phyloP scores from a whole-genome alignment of 495 filamentous ascomycete species.

The Oidiodendron maius region DNA sequence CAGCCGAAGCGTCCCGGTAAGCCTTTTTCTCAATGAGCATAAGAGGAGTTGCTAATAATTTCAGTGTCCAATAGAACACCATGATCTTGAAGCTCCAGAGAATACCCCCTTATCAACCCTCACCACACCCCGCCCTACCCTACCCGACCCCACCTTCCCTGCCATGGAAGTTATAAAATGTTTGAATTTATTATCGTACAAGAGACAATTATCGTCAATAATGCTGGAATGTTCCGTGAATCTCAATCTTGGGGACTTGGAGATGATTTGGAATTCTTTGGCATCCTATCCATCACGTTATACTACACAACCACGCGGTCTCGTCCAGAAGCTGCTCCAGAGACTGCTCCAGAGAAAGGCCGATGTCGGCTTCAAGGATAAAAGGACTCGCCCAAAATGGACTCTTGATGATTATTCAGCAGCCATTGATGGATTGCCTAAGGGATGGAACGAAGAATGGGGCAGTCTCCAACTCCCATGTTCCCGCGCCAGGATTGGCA shows the following conservation, averaged over 20 bases:
- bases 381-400: no score
- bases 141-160: background rate
- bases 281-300: background rate
- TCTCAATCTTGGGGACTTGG: conserved; percentile 2
- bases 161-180: background rate
- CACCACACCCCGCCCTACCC: background rate
- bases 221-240: background rate
- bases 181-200: background rate
- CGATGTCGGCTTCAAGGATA: no score
- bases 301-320: background rate
- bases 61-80: no score
- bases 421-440: conserved; percentile 1
- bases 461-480: background rate
- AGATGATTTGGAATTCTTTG: conserved; percentile 9
- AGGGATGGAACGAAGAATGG: conserved; percentile 3
- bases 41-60: no score
- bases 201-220: background rate
- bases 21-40: no score
- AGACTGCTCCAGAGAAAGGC: no score
- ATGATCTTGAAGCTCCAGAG: no score
- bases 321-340: no score
- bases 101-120: no score
- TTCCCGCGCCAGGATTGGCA: background rate
- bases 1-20: no score
- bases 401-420: no score